Evolutionary conservation across 495 filamentous ascomycete genomes (phyloP).

Genomic region (Aspergillus asperescens): DNA sequence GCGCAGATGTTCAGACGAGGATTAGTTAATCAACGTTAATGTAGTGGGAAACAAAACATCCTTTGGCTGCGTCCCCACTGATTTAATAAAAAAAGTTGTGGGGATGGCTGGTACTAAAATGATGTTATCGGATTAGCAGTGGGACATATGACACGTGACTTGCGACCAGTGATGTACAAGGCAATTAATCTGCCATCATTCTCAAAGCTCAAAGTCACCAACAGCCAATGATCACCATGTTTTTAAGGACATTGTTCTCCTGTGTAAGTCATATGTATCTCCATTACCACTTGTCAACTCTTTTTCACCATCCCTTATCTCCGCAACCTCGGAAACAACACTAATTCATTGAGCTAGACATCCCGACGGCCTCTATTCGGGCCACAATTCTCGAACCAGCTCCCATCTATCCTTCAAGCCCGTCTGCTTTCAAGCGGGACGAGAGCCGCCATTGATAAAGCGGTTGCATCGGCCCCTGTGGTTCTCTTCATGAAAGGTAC

Average conservation of each 20-base stretch:
- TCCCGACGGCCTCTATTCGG: constrained; percentile 30
- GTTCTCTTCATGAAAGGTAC: constrained; percentile 99
- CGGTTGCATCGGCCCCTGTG: constrained; percentile 76
- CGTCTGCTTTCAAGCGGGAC: constrained; percentile 75
- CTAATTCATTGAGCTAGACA: background rate
- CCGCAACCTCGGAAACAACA: background rate
- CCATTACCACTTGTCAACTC: no score
- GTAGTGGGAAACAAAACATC: no score
- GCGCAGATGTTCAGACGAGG: background rate
- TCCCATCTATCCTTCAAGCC: constrained; percentile 36
- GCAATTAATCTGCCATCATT: background rate
- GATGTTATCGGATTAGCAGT: background rate
- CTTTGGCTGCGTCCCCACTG: no score
- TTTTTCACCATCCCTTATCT: background rate
- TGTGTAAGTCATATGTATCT: constrained; percentile 29
- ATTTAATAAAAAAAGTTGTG: no score
- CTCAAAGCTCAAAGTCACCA: background rate
- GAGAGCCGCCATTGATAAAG: constrained; percentile 76
- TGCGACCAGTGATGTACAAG: background rate
- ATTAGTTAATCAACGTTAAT: no score
- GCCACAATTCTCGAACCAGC: constrained; percentile 18
- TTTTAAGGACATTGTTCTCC: constrained; percentile 31
- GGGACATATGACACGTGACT: constrained; percentile 9
- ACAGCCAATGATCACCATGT: constrained; percentile 24
- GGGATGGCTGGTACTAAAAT: background rate